A percentile compares a stretch with the other conserved stretches of the same genome.
phyloP scores from a whole-genome alignment of 2,329 filamentous ascomycete genomes.

The Clarireedia homoeocarpa region DNA sequence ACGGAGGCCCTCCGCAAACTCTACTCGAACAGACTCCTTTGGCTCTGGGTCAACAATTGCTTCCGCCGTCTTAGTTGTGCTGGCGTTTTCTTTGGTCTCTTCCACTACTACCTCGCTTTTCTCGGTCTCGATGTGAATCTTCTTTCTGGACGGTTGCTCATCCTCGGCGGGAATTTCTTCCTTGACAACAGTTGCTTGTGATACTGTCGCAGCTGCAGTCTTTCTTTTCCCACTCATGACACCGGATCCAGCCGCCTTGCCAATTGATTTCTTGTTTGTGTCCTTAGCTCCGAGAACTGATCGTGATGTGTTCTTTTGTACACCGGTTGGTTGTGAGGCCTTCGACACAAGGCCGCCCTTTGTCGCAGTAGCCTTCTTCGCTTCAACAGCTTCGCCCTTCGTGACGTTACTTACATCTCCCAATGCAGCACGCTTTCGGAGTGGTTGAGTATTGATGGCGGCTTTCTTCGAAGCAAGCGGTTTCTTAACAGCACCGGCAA shows the following conservation, averaged over 20 bases:
- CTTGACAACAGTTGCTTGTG: slow-evolving; percentile 47
- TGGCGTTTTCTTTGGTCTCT: slow-evolving; percentile 28
- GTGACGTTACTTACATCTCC: slow-evolving; percentile 94
- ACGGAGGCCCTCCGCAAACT: slow-evolving; percentile 38
- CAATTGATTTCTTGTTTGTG: slow-evolving; percentile 54
- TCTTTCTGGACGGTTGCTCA: slow-evolving; percentile 62
- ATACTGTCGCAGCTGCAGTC: slow-evolving; percentile 42
- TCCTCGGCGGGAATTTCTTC: slow-evolving; percentile 54
- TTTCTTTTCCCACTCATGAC: slow-evolving; percentile 63
- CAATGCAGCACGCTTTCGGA: slow-evolving; percentile 73
- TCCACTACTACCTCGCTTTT: slow-evolving; percentile 34
- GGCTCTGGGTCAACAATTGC: slow-evolving; percentile 24
- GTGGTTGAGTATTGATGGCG: slow-evolving; percentile 41
- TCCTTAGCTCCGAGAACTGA: slow-evolving; percentile 60
- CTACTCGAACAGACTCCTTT: slow-evolving; percentile 21
- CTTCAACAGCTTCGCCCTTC: slow-evolving; percentile 61
- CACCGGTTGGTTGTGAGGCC: slow-evolving; percentile 69
- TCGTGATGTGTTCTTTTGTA: slow-evolving; percentile 62
- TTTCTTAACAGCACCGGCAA: slow-evolving; percentile 46
- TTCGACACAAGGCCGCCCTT: slow-evolving; percentile 72
- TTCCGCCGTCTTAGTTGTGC: slow-evolving; percentile 20
- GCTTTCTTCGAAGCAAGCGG: slow-evolving; percentile 65
- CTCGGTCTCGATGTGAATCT: slow-evolving; percentile 48
- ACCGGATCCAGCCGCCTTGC: slow-evolving; percentile 69
- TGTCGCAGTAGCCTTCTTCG: slow-evolving; percentile 65